Percentiles rank a stretch among this genome's conserved stretches.
Evolutionary conservation across 1,284 basidiomycete genomes (phyloP).

Genomic region (Amylostereum areolatum): DNA sequence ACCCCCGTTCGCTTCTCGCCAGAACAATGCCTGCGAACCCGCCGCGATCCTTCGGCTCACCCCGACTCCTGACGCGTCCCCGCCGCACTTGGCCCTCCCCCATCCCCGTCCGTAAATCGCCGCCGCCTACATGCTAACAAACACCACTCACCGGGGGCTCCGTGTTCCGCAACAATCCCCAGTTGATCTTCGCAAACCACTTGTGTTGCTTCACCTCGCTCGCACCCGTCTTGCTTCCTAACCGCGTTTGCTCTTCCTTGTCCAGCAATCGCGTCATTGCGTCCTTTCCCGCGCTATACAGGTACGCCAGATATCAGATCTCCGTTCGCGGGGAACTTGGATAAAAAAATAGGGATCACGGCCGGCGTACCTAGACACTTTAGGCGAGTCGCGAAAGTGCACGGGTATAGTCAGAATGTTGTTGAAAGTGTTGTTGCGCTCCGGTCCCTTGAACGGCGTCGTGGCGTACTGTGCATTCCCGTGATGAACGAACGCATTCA

Average conservation of each 20-base stretch:
- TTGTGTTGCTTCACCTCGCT: slow-evolving; percentile 99
- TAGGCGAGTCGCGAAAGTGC: slow-evolving; percentile 81
- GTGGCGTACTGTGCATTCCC: slow-evolving; percentile 72
- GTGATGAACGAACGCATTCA: neutral
- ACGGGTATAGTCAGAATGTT: slow-evolving; percentile 91
- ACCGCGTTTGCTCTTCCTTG: slow-evolving; percentile 87
- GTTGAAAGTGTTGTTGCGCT: slow-evolving; percentile 93
- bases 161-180: slow-evolving; percentile 92
- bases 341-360: slow-evolving; percentile 11
- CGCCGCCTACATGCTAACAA: too few species aligned
- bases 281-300: slow-evolving; percentile 74
- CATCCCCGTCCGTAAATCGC: too few species aligned
- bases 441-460: slow-evolving; percentile 96
- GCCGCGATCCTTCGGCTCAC: neutral
- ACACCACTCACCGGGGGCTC: slow-evolving; percentile 77
- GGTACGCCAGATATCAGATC: neutral
- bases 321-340: neutral
- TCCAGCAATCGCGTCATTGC: slow-evolving; percentile 84
- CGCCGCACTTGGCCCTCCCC: too few species aligned
- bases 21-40: too few species aligned
- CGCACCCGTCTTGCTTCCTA: slow-evolving; percentile 91
- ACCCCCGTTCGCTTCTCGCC: too few species aligned
- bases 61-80: neutral
- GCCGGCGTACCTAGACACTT: slow-evolving; percentile 71
- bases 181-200: slow-evolving; percentile 96